Evolutionary conservation across 352 stramenopile species (phyloP).

Genomic region (Globisporangium polare): DNA sequence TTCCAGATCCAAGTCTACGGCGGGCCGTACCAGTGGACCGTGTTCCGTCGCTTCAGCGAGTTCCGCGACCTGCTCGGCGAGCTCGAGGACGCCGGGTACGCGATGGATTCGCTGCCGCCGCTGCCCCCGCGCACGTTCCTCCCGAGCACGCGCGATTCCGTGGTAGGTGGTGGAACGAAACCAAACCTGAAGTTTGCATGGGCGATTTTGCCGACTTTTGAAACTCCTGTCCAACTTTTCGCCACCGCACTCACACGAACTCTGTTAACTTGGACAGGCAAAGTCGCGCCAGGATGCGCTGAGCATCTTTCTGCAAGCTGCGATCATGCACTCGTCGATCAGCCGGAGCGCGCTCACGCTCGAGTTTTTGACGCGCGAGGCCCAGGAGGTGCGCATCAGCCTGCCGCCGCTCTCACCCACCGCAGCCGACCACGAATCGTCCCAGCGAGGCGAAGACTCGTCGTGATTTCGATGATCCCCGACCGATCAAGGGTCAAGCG

Average conservation of each 20-base stretch:
- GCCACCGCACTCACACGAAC: background rate
- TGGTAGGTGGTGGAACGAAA: constrained; percentile 25
- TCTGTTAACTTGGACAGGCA: constrained; percentile 18
- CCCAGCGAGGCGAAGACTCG: constrained; percentile 38
- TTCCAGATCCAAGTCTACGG: constrained; percentile 83
- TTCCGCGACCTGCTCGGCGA: constrained; percentile 57
- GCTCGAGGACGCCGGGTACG: constrained; percentile 43
- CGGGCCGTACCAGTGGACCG: constrained; percentile 81
- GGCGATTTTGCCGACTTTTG: background rate
- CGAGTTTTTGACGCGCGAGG: constrained; percentile 70
- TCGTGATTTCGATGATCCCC: constrained; percentile 18
- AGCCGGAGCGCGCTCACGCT: constrained; percentile 68
- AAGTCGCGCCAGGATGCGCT: constrained; percentile 74
- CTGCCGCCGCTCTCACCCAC: constrained; percentile 72
- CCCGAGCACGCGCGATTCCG: constrained; percentile 56
- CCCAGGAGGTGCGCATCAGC: constrained; percentile 76
- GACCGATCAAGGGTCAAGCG: background rate
- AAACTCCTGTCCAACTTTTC: background rate
- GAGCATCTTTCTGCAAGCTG: constrained; percentile 74
- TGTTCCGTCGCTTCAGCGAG: constrained; percentile 84
- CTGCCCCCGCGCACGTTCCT: constrained; percentile 72
- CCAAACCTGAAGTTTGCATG: constrained; percentile 4
- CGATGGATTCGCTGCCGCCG: constrained; percentile 52
- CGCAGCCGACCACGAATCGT: constrained; percentile 15
- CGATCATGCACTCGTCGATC: constrained; percentile 80